These are phyloP conservation scores for Rhododendron ferrugineum DNA, from an alignment of 148 eudicot species.

Conservation along the genomic window DNA sequence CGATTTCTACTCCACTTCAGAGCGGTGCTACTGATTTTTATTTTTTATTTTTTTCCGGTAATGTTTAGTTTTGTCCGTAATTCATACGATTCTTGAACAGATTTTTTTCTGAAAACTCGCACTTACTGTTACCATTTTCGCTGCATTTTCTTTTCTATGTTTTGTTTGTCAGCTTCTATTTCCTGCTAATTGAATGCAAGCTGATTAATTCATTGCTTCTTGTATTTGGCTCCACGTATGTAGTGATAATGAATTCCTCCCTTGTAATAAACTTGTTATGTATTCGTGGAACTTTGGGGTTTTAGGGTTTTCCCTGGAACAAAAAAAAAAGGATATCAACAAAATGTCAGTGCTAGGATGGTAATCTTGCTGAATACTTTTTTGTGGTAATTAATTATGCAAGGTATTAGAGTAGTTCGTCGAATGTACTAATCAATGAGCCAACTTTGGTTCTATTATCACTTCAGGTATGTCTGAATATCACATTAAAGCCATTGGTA, in stretches of 20 bases:
- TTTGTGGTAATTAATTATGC: neutral
- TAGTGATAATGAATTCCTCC: neutral
- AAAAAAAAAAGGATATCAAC: neutral
- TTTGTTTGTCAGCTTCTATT: neutral
- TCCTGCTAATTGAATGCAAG: neutral
- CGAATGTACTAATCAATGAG: neutral
- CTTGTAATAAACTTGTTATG: neutral
- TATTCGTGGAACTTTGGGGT: neutral
- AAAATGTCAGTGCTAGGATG: neutral
- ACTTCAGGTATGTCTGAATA: neutral
- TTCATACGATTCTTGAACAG: neutral
- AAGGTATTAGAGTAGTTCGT: neutral
- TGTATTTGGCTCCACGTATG: neutral
- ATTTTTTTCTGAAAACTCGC: neutral
- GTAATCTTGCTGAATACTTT: neutral
- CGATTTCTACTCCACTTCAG: neutral
- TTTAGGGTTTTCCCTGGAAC: neutral
- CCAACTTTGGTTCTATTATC: neutral
- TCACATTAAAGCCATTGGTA: neutral
- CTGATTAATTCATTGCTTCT: neutral
- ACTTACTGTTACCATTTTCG: neutral
- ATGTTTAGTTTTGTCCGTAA: neutral
- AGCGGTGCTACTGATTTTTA: neutral
- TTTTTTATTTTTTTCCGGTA: neutral
- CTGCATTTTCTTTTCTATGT: neutral